Conservation (phyloP, 805 yeast species). For the Candida taoyuanica region DNA sequence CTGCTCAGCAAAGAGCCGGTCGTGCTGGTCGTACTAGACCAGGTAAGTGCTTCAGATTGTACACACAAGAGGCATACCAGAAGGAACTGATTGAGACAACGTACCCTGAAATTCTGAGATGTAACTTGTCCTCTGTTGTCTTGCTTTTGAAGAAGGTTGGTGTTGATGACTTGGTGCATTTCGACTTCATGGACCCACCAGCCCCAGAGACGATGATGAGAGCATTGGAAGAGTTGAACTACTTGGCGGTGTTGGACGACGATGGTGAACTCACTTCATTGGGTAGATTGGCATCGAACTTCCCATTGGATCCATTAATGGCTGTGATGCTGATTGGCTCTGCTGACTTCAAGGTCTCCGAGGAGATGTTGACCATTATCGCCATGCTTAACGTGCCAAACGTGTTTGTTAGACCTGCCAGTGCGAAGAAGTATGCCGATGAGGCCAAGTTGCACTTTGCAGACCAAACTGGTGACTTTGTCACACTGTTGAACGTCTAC, state of each 20-base stretch:
- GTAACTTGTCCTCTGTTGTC: constrained; percentile 88
- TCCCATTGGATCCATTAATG: constrained; percentile 93
- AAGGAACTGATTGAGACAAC: constrained; percentile 92
- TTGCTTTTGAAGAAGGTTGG: constrained; percentile 91
- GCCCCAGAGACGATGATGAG: constrained; percentile 99
- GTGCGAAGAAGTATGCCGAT: constrained; percentile 85
- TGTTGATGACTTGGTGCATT: constrained; percentile 92
- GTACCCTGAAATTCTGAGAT: constrained; percentile 90
- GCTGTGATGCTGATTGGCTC: constrained; percentile 91
- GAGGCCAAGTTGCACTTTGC: constrained; percentile 85
- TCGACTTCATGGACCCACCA: constrained; percentile 98
- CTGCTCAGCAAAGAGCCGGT: constrained; percentile 98
- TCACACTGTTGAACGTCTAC: constrained; percentile 83
- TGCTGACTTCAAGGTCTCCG: constrained; percentile 79
- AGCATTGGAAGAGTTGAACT: constrained; percentile 92
- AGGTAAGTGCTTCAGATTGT: constrained; percentile 93
- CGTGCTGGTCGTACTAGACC: constrained; percentile 99
- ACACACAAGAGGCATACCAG: constrained; percentile 95
- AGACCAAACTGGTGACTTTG: constrained; percentile 92
- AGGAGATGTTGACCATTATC: constrained; percentile 82
- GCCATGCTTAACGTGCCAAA: constrained; percentile 90
- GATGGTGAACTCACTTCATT: constrained; percentile 86
- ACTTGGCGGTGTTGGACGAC: constrained; percentile 83
- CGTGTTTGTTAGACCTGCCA: constrained; percentile 90
- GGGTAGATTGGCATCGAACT: constrained; percentile 86